Evolutionary conservation across 768 basidiomycete species (phyloP), one percentile per base, ranked within the genome.

Genomic region (Mycena indigotica): DNA sequence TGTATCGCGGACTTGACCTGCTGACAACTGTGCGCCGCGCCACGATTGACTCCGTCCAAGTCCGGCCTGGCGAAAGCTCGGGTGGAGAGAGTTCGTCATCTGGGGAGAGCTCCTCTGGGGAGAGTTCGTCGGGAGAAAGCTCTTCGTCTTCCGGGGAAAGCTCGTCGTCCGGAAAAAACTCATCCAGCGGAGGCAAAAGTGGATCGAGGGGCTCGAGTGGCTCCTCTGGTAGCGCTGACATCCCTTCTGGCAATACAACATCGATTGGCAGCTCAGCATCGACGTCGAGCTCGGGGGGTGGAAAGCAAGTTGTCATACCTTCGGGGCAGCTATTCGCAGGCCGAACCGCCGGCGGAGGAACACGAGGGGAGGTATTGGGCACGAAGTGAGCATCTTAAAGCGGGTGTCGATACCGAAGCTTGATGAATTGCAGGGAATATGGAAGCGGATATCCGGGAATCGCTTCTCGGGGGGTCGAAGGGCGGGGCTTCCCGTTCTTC

Each of bases 361-460:
- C 72, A 0, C 72, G 86, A 26, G 46, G 41, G 44, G 67, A 81
- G 46, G 65, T 84, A 1, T 81, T 63, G 50, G 83, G 83, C 3
- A 72, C 70, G 4, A 69, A 70, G 83, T 83, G 41, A 39, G 75
- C 65, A 17, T 58, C 23, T 44, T 8, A 16, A 16, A 1, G 50
- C 16, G 17, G 41, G 13, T 4, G 32, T 23, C 2, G 29, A 24
- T n/a, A 25, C 57, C 40, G 5, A 53, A 50, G 29, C 24, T 35
- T 48, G 50, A 17, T 46, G 28, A 32, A 44, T 2, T 53, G 0
- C 53, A 87, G 85, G 28, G 57, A 65, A 3, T 87, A 86, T 58
- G 86, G 86, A 6, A 87, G 84, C 60, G 86, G 87, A 2, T 87
- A 88, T 64, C 85, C 85, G 29, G 81, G 82, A 1, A 24, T 75